A percentile compares a stretch with the other conserved stretches of the same genome.
Evolutionary conservation across 2,329 filamentous ascomycete genomes (phyloP).

Genomic region (Corinectria fuckeliana): DNA sequence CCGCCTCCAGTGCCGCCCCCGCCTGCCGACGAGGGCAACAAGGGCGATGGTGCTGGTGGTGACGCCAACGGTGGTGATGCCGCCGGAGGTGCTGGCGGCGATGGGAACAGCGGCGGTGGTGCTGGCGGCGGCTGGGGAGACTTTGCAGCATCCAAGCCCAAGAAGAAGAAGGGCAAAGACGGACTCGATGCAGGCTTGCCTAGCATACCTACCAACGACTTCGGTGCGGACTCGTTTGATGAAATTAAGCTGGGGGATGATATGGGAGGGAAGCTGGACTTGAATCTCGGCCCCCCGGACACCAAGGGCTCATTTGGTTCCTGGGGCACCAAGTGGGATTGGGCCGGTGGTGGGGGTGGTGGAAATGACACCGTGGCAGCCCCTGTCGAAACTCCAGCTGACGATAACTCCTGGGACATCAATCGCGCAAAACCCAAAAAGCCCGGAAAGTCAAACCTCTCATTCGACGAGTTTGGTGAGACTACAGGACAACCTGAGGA

Average conservation of each 20-base stretch:
- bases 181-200: slow-evolving; percentile 41
- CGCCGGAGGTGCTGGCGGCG: slow-evolving; percentile 40
- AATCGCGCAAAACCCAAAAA: slow-evolving; percentile 59
- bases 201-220: slow-evolving; percentile 43
- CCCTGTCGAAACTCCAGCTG: slow-evolving; percentile 21
- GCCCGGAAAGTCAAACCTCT: slow-evolving; percentile 52
- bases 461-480: slow-evolving; percentile 56
- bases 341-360: slow-evolving; percentile 42
- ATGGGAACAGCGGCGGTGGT: slow-evolving; percentile 40
- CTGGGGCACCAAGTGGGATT: slow-evolving; percentile 60
- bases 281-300: slow-evolving; percentile 58
- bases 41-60: slow-evolving; percentile 42
- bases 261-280: slow-evolving; percentile 60
- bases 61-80: slow-evolving; percentile 46
- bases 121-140: slow-evolving; percentile 43
- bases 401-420: slow-evolving; percentile 56
- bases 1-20: slow-evolving; percentile 38
- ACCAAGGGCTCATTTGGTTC: slow-evolving; percentile 57
- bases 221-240: slow-evolving; percentile 63
- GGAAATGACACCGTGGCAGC: slow-evolving; percentile 32
- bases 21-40: slow-evolving; percentile 33
- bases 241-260: slow-evolving; percentile 72
- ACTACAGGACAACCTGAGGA: slow-evolving; percentile 46
- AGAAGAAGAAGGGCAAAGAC: slow-evolving; percentile 54
- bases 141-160: slow-evolving; percentile 40